Percentiles rank a stretch among this genome's conserved stretches.
Conservation (phyloP, 306 rosid species). For the Comarum palustre region DNA sequence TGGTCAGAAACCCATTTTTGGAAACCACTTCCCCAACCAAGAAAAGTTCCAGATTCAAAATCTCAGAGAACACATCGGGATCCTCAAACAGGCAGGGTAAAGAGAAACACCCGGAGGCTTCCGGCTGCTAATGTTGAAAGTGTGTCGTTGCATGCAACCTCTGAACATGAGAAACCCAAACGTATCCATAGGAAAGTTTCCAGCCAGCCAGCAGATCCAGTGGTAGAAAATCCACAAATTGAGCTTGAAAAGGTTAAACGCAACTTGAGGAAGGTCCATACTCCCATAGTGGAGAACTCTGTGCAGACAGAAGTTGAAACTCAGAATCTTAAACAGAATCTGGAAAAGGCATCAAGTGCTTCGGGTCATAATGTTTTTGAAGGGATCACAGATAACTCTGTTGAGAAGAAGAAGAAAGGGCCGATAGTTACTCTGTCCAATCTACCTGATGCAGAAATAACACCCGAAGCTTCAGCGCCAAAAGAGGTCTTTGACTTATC, state of each 20-base stretch:
- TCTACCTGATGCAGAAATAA: conserved; percentile 48
- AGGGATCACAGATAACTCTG: conserved; percentile 28
- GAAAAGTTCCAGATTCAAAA: conserved; percentile 58
- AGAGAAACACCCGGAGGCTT: conserved; percentile 59
- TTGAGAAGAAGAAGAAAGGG: conserved; percentile 58
- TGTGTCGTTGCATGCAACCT: conserved; percentile 45
- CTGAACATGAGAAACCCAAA: conserved; percentile 86
- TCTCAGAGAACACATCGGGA: conserved; percentile 67
- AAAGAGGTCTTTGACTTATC: conserved; percentile 47
- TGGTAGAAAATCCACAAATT: conserved; percentile 76
- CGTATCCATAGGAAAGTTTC: conserved; percentile 57
- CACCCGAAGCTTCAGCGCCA: conserved; percentile 39
- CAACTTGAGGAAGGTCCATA: conserved; percentile 86
- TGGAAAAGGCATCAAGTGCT: conserved; percentile 50
- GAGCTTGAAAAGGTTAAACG: conserved; percentile 97
- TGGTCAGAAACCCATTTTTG: conserved; percentile 80
- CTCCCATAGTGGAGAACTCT: conserved; percentile 66
- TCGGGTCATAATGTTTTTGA: conserved; percentile 40
- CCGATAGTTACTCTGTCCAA: conserved; percentile 22
- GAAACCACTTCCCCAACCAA: conserved; percentile 77
- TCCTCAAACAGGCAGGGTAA: conserved; percentile 63
- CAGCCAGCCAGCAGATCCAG: conserved; percentile 56
- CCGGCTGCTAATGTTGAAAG: conserved; percentile 50
- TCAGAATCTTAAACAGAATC: conserved; percentile 46
- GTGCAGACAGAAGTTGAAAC: conserved; percentile 51